A percentile compares a stretch with the other conserved stretches of the same genome.
These are phyloP conservation scores for Talaromyces trachyspermus DNA, from an alignment of 495 filamentous ascomycete genomes.

Conservation along the genomic window DNA sequence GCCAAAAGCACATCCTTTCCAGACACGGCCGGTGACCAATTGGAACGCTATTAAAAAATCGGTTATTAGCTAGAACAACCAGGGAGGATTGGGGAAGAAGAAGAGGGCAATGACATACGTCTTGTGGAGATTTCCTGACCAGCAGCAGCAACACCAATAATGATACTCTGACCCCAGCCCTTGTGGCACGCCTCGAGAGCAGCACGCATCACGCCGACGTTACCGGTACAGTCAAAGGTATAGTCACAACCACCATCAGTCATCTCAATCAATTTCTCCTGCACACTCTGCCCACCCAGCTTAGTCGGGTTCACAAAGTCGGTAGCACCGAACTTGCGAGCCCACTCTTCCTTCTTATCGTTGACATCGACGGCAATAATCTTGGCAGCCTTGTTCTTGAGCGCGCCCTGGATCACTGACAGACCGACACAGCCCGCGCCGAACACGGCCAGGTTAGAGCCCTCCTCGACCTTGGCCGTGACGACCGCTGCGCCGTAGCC, in stretches of 20 bases:
- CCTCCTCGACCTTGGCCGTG: conserved; percentile 84
- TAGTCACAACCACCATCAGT: conserved; percentile 99
- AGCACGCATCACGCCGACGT: conserved; percentile 90
- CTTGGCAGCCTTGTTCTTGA: conserved; percentile 75
- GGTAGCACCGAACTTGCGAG: conserved; percentile 89
- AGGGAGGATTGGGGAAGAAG: conserved; percentile 6
- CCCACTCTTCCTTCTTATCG: conserved; percentile 84
- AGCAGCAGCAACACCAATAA: conserved; percentile 95
- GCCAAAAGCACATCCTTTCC: conserved; percentile 96
- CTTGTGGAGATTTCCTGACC: conserved; percentile 94
- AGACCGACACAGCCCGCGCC: conserved; percentile 94
- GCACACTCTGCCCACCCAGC: conserved; percentile 67
- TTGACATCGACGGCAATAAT: conserved; percentile 98
- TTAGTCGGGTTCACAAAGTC: conserved; percentile 93
- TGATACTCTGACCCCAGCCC: conserved; percentile 96
- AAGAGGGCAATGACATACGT: conserved; percentile 54
- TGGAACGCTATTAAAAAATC: conserved; percentile 74
- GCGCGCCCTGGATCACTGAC: conserved; percentile 88
- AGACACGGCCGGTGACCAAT: conserved; percentile 92
- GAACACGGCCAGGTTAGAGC: conserved; percentile 87
- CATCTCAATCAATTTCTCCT: conserved; percentile 91
- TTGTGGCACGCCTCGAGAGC: conserved; percentile 98
- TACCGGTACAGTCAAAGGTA: conserved; percentile 98
- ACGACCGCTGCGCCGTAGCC: conserved; percentile 94
- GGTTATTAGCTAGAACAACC: conserved; percentile 11